A percentile compares a stretch with the other conserved stretches of the same genome.
These are phyloP conservation scores for Colletotrichum shisoi DNA, from an alignment of 2,329 filamentous ascomycete species.

Conservation along the genomic window DNA sequence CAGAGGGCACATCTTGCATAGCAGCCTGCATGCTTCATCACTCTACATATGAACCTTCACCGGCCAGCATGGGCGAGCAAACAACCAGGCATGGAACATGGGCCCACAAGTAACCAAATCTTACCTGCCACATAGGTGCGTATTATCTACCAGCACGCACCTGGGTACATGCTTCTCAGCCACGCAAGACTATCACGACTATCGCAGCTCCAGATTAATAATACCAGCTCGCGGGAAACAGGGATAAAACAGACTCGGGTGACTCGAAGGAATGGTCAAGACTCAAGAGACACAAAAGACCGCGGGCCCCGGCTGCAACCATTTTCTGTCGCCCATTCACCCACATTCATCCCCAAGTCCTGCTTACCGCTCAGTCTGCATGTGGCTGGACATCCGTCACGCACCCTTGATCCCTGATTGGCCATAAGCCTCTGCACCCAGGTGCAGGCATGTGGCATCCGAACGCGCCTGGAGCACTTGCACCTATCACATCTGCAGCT, in stretches of 20 bases:
- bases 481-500: conserved; percentile 46
- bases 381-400: conserved; percentile 54
- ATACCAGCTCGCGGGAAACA: background rate
- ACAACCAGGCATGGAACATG: background rate
- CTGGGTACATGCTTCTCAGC: too few species aligned
- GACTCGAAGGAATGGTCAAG: conserved; percentile 11
- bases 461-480: conserved; percentile 29
- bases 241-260: conserved; percentile 17
- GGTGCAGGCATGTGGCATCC: conserved; percentile 42
- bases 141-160: too few species aligned
- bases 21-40: conserved; percentile 17
- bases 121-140: background rate
- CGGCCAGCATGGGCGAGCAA: background rate
- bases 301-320: conserved; percentile 37
- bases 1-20: conserved; percentile 11
- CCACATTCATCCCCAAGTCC: conserved; percentile 22
- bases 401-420: conserved; percentile 50
- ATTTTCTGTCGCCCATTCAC: conserved; percentile 13
- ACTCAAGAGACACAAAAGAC: background rate
- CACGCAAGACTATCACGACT: background rate
- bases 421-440: conserved; percentile 42
- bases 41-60: conserved; percentile 10
- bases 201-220: background rate
- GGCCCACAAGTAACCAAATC: background rate
- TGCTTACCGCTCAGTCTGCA: conserved; percentile 58